Conservation (phyloP, 371 early-diverging fungal species). For the Syncephalastrum contaminatum region DNA sequence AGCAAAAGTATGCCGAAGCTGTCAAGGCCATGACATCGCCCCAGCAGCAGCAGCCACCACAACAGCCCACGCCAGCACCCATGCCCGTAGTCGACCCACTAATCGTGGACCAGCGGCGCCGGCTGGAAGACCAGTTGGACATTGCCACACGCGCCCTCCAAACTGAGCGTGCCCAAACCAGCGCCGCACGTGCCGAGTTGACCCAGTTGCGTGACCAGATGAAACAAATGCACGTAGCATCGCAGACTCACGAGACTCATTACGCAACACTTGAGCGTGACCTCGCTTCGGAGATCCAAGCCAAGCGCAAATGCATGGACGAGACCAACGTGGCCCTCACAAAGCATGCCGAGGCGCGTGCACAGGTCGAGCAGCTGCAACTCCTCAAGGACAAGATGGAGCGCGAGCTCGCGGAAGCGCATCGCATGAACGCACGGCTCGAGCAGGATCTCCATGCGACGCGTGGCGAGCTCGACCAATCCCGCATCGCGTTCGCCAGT, state of each 20-base stretch:
- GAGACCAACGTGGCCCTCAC: slow-evolving; percentile 26
- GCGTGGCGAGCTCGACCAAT: slow-evolving; percentile 34
- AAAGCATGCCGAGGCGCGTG: slow-evolving; percentile 23
- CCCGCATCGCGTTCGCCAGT: slow-evolving; percentile 6
- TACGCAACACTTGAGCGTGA: slow-evolving; percentile 20
- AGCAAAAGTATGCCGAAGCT: slow-evolving; percentile 15
- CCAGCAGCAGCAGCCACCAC: not conserved
- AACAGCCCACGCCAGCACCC: not conserved
- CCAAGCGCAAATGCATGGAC: slow-evolving; percentile 33
- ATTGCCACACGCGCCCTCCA: slow-evolving; percentile 41
- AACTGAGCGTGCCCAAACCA: slow-evolving; percentile 29
- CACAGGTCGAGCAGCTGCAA: slow-evolving; percentile 33
- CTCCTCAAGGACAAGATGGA: slow-evolving; percentile 31
- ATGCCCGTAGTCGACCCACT: not conserved
- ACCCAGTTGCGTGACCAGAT: slow-evolving; percentile 35
- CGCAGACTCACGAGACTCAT: slow-evolving; percentile 12
- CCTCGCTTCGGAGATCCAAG: slow-evolving; percentile 26
- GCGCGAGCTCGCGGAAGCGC: slow-evolving; percentile 25
- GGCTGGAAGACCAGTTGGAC: slow-evolving; percentile 47
- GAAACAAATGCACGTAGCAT: slow-evolving; percentile 25
- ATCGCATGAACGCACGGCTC: slow-evolving; percentile 4
- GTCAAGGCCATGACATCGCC: not conserved
- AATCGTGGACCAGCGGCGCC: slow-evolving; percentile 14
- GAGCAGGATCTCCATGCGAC: slow-evolving; percentile 35
- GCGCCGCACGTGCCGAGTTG: slow-evolving; percentile 21